Conservation (phyloP, 2,329 filamentous ascomycete species). For the Pseudocercospora ulei region DNA sequence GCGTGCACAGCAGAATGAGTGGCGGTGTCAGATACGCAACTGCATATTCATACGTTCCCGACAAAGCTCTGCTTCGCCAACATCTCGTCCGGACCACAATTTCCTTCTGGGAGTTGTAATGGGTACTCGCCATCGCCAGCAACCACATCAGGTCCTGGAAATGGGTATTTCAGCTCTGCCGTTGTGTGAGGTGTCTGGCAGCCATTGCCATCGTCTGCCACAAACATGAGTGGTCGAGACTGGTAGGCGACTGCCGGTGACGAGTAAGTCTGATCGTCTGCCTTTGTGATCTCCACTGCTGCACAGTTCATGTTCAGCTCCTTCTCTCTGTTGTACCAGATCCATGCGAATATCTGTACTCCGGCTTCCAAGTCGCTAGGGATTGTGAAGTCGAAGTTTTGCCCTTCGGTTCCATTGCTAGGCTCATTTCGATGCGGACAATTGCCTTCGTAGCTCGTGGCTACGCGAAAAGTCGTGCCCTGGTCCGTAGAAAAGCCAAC, state of each 20-base stretch:
- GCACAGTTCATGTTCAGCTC: slow-evolving; percentile 43
- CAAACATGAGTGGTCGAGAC: slow-evolving; percentile 37
- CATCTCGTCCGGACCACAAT: slow-evolving; percentile 18
- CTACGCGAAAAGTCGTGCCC: slow-evolving; percentile 40
- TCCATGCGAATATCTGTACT: slow-evolving; percentile 41
- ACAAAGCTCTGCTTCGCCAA: slow-evolving; percentile 20
- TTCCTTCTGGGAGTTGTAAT: slow-evolving; percentile 34
- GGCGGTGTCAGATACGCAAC: background rate
- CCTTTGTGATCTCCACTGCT: slow-evolving; percentile 36
- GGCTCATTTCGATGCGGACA: slow-evolving; percentile 38
- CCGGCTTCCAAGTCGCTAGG: slow-evolving; percentile 39
- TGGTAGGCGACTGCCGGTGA: slow-evolving; percentile 32
- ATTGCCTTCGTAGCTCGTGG: slow-evolving; percentile 41
- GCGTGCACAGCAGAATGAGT: background rate
- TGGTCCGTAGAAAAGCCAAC: slow-evolving; percentile 39
- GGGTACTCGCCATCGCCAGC: slow-evolving; percentile 40
- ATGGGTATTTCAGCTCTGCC: slow-evolving; percentile 39
- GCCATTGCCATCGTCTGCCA: slow-evolving; percentile 37
- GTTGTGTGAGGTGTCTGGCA: slow-evolving; percentile 34
- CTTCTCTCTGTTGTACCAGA: slow-evolving; percentile 43
- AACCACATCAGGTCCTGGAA: slow-evolving; percentile 40
- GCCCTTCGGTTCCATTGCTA: slow-evolving; percentile 35
- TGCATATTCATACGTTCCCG: slow-evolving; percentile 13
- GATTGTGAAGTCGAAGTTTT: slow-evolving; percentile 41
- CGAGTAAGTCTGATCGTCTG: slow-evolving; percentile 5